phyloP scores from a whole-genome alignment of 1,139 yeast species.

The Debaryomyces udenii region DNA sequence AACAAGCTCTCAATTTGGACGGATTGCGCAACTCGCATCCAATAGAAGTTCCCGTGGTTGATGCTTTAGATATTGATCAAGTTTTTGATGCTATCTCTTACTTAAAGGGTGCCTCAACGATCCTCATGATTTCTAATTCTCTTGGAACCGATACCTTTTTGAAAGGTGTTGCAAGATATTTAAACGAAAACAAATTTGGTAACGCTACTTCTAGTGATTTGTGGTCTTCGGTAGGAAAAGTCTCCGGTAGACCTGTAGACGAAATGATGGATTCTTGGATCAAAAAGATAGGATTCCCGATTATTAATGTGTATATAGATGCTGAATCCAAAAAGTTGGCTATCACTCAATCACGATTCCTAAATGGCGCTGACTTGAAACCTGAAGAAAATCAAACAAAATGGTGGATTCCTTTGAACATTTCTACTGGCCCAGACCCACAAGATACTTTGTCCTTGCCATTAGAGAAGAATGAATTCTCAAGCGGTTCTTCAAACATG shows the following conservation, averaged over 20 bases:
- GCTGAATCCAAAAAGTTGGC: conserved; percentile 44
- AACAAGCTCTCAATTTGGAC: conserved; percentile 55
- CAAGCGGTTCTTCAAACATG: conserved; percentile 26
- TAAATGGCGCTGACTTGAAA: conserved; percentile 76
- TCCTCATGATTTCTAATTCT: conserved; percentile 71
- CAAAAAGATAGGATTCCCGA: conserved; percentile 81
- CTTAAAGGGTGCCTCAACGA: conserved; percentile 77
- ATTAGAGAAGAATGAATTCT: conserved; percentile 14
- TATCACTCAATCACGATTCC: conserved; percentile 72
- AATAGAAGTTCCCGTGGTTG: conserved; percentile 57
- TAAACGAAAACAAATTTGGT: conserved; percentile 68
- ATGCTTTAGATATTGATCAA: conserved; percentile 59
- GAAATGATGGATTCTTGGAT: conserved; percentile 83
- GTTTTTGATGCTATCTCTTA: conserved; percentile 68
- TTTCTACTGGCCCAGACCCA: conserved; percentile 33
- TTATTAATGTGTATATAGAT: conserved; percentile 55
- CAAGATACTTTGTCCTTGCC: conserved; percentile 2
- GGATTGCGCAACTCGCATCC: conserved; percentile 60
- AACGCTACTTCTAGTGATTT: conserved; percentile 81
- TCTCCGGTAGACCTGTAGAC: conserved; percentile 73
- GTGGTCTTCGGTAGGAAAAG: conserved; percentile 76
- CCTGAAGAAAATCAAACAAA: conserved; percentile 68
- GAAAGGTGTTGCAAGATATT: conserved; percentile 71
- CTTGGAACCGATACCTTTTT: conserved; percentile 68
- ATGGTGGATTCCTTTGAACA: conserved; percentile 77